These are phyloP conservation scores for Apiospora marii DNA, from an alignment of 2,329 filamentous ascomycete species.

Conservation along the genomic window DNA sequence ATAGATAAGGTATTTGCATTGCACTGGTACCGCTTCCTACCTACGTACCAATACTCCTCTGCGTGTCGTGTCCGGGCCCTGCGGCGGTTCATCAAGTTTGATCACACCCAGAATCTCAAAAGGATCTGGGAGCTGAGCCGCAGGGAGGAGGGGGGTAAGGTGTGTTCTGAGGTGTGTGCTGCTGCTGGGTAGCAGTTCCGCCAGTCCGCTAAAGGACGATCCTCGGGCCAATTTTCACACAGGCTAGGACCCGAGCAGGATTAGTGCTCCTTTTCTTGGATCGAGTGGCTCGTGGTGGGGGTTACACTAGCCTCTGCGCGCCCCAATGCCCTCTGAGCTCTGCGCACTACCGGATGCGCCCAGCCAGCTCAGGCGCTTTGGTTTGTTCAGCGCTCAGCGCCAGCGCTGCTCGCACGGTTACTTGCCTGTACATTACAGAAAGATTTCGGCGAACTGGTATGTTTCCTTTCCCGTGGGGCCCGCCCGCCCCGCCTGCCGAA, in stretches of 20 bases:
- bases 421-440: neutral
- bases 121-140: constrained; percentile 18
- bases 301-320: neutral
- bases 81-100: neutral
- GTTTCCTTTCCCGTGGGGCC: constrained; percentile 17
- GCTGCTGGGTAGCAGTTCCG: constrained; percentile 11
- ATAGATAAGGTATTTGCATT: neutral
- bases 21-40: neutral
- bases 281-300: neutral
- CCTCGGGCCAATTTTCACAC: constrained; percentile 2
- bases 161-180: too few relatives aligned
- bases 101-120: neutral
- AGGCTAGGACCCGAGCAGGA: neutral
- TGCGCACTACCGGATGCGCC: neutral
- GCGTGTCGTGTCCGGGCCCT: neutral
- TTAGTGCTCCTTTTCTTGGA: constrained; percentile 1
- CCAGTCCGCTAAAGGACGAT: constrained; percentile 13
- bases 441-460: neutral
- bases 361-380: neutral
- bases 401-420: neutral
- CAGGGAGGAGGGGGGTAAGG: neutral
- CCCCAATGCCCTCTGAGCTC: neutral
- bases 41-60: neutral
- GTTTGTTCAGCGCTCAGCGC: neutral
- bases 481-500: constrained; percentile 16